Evolutionary conservation across 192 early-diverging fungal species (phyloP), one percentile per base, ranked within the genome.

Genomic region (Coemansia brasiliensis): DNA sequence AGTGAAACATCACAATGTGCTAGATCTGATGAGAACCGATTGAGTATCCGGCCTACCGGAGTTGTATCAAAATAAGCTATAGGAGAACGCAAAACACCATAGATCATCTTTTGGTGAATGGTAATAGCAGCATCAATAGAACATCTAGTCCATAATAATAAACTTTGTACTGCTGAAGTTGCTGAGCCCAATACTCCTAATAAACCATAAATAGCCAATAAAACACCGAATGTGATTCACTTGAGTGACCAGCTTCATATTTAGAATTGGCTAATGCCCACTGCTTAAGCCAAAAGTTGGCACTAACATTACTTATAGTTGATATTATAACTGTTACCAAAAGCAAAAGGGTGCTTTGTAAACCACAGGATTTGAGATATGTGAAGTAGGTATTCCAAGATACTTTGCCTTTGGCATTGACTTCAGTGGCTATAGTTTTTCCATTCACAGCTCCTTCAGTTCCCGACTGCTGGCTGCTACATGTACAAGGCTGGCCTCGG

Each of bases 201-300:
- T 1, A 20, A 12, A n/a, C 55, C 39, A 44, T 57, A 57, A 17
- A 57, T 44, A 20, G 20, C 4, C 17, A 57, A 3, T 57, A 57
- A 1, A 27, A 13, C 7, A 42, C 2, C 2, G 55, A 44, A 20
- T 57, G 39, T 0, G 21, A 1, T 2, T 38, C n/a, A n/a, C n/a
- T n/a, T n/a, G n/a, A n/a, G n/a, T n/a, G n/a, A n/a, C n/a, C n/a
- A n/a, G n/a, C n/a, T n/a, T n/a, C n/a, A n/a, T n/a, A n/a, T 3
- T 9, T 4, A 4, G 15, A 9, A 13, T 44, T 57, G 10, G 55
- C 26, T 38, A 41, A 44, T n/a, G 55, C 42, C 55, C 55, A 57
- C 17, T 44, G 55, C 42, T 44, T 57, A 5, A 57, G 55, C 55
- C 55, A 57, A 13, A 42, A 26, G 12, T 16, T 57, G 10, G 55